Conservation (phyloP, 495 filamentous ascomycete genomes). For the Penicillium arizonense region DNA sequence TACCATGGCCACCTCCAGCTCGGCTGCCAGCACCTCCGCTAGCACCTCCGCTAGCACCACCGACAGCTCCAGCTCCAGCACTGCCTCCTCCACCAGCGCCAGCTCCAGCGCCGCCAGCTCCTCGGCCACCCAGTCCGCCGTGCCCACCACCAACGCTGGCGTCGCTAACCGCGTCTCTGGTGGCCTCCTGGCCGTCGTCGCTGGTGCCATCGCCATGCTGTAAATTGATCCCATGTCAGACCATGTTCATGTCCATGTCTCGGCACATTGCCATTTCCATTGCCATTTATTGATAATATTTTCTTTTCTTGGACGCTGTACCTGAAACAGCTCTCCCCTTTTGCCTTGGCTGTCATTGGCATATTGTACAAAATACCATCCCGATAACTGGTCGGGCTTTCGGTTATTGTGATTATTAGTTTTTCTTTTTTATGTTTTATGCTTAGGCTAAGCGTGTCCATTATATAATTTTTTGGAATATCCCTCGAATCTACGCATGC, state of each 20-base stretch:
- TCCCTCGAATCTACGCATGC: too few relatives aligned
- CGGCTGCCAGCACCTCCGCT: constrained; percentile 37
- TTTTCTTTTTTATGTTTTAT: too few relatives aligned
- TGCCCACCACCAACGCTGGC: constrained; percentile 30
- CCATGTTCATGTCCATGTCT: background rate
- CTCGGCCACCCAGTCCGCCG: constrained; percentile 12
- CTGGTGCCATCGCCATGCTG: constrained; percentile 33
- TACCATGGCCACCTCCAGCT: constrained; percentile 24
- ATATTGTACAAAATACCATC: background rate
- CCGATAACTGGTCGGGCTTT: too few relatives aligned
- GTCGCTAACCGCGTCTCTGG: constrained; percentile 37
- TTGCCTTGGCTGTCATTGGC: background rate
- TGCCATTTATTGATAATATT: background rate
- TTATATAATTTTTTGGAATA: too few relatives aligned
- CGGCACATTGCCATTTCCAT: background rate
- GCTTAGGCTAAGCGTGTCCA: too few relatives aligned
- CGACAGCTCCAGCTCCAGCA: constrained; percentile 25
- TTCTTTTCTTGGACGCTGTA: constrained; percentile 1
- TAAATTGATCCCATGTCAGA: constrained; percentile 18
- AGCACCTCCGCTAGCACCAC: constrained; percentile 35
- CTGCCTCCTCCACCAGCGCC: constrained; percentile 22
- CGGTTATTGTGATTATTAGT: too few relatives aligned
- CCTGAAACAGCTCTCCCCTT: background rate
- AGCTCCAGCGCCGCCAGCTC: constrained; percentile 11
- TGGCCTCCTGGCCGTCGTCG: constrained; percentile 36